Evolutionary conservation across 345 rosid species (phyloP).

Genomic region (Citrus unshiu): DNA sequence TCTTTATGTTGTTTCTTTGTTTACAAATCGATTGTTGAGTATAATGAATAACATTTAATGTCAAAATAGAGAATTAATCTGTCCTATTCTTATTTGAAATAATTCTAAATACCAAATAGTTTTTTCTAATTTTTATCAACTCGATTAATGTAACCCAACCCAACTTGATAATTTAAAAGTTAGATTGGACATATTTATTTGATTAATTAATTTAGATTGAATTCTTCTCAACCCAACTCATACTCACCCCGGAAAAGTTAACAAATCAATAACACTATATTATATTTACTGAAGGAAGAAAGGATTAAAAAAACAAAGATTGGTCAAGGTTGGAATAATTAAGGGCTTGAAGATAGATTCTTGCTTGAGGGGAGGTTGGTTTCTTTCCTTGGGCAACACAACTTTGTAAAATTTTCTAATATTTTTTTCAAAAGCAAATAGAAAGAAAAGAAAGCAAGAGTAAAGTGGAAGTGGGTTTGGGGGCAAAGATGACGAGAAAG

Average conservation of each 20-base stretch:
- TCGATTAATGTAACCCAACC: too few species aligned
- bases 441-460: background rate
- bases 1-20: too few species aligned
- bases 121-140: too few species aligned
- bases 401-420: background rate
- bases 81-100: too few species aligned
- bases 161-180: too few species aligned
- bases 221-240: too few species aligned
- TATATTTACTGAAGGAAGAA: background rate
- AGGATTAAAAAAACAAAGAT: background rate
- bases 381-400: background rate
- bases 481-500: background rate
- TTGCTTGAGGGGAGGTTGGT: background rate
- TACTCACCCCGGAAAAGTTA: background rate
- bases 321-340: background rate
- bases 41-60: too few species aligned
- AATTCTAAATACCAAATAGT: too few species aligned
- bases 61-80: too few species aligned
- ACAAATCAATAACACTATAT: background rate
- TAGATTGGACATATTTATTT: too few species aligned
- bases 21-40: too few species aligned
- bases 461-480: background rate
- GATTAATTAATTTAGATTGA: fast-evolving
- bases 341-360: background rate
- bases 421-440: background rate